Evolutionary conservation across 371 early-diverging fungal species (phyloP), one percentile per base, ranked within the genome.

Genomic region (Apophysomyces elegans): DNA sequence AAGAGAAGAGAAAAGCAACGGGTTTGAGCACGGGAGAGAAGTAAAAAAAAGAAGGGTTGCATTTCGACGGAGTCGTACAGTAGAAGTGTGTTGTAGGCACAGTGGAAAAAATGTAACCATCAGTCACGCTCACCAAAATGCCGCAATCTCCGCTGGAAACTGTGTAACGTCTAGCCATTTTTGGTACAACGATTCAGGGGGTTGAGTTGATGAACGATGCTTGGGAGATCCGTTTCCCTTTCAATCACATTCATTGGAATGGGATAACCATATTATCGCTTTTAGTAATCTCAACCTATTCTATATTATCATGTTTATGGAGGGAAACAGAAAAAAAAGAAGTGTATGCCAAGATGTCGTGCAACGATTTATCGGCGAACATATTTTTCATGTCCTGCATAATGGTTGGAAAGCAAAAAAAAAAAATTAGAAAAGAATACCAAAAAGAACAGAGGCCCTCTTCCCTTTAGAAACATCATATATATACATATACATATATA

Each of bases 31-130:
- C 54, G 54, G 54, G 54, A 50, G 54, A 50, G 54, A 50, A 50
- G 54, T 50, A 50, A 50, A 50, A 50, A 41, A 50, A 50, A 50
- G 54, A 50, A 50, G 54, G 54, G 54, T 50, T 50, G 54, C 54
- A 50, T 50, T 50, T 50, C 54, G 54, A 50, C 54, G 54, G 54
- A 50, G 54, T 50, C 54, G 54, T 50, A 50, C 54, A 50, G 54
- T 50, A 50, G 54, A 50, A 50, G 54, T 50, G 54, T 50, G 54
- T 50, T 50, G 54, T 50, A 50, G 54, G 54, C 54, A 50, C 54
- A 50, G 54, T 50, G 54, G 54, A 50, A 50, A 50, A 50, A 50
- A 50, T 50, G 54, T 50, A 50, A 50, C 54, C 54, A 50, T 50
- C 54, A 50, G 54, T 50, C 54, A 50, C 54, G 54, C 54, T 50